phyloP scores from a whole-genome alignment of 805 yeast genomes.

The Kazachstania psychrophila region DNA sequence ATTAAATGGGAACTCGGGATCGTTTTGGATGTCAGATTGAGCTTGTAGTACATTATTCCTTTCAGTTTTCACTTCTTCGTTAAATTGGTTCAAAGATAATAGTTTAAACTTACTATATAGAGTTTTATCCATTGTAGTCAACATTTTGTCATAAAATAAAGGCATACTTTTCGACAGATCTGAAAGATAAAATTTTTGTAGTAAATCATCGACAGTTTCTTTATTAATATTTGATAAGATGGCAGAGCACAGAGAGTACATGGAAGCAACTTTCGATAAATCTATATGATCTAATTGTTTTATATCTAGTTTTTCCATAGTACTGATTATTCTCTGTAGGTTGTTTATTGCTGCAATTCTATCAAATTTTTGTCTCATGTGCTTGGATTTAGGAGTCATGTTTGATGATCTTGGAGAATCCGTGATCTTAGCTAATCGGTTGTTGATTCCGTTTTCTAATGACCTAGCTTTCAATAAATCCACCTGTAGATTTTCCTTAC shows the following conservation, averaged over 20 bases:
- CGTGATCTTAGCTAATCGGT: no score
- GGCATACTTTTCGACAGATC: conserved; percentile 20
- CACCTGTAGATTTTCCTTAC: no score
- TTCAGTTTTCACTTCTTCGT: conserved; percentile 1
- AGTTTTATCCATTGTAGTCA: conserved; percentile 12
- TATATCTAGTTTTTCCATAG: conserved; percentile 11
- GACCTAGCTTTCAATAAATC: no score
- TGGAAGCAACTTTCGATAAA: conserved; percentile 11
- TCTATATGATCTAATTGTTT: conserved; percentile 13
- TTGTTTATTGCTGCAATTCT: conserved; percentile 17
- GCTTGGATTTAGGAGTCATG: conserved; percentile 25
- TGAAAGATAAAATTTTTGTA: conserved; percentile 9
- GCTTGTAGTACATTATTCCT: conserved; percentile 4
- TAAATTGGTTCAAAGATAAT: conserved; percentile 4
- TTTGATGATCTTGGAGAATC: conserved; percentile 27
- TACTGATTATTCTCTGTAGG: conserved; percentile 9
- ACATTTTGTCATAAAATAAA: conserved; percentile 15
- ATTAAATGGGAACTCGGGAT: conserved; percentile 10
- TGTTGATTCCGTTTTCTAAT: no score
- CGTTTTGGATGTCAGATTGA: conserved; percentile 6
- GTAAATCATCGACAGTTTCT: conserved; percentile 2
- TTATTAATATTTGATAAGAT: conserved; percentile 15
- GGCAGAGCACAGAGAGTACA: conserved; percentile 16
- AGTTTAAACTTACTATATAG: conserved; percentile 9
- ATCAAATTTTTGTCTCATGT: conserved; percentile 21